Evolutionary conservation across 1,139 yeast genomes (phyloP).

Genomic region (Pichia sp.): DNA sequence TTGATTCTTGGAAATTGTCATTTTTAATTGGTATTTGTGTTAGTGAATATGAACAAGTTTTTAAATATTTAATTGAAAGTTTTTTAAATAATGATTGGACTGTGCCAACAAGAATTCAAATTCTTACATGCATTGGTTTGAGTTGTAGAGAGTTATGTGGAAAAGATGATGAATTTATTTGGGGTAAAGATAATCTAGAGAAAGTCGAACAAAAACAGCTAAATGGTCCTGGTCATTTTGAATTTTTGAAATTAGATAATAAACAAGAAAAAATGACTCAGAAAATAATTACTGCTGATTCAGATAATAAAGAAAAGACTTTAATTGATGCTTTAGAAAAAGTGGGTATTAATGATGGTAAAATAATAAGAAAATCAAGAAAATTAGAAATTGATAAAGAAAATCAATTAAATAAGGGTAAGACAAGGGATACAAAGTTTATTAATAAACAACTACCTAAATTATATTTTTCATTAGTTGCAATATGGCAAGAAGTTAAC

Average conservation of each 20-base stretch:
- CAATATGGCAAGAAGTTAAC: constrained; percentile 45
- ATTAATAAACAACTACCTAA: constrained; percentile 38
- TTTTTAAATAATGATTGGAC: constrained; percentile 60
- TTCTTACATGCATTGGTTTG: constrained; percentile 50
- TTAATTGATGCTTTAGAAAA: constrained; percentile 6
- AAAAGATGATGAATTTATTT: constrained; percentile 35
- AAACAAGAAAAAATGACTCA: not conserved
- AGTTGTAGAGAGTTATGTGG: constrained; percentile 60
- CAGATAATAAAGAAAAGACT: constrained; percentile 20
- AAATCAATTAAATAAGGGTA: constrained; percentile 13
- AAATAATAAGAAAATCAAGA: constrained; percentile 45
- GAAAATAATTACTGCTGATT: constrained; percentile 3
- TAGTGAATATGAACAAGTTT: constrained; percentile 37
- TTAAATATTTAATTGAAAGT: constrained; percentile 35
- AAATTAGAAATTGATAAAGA: constrained; percentile 32
- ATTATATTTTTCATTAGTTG: constrained; percentile 52
- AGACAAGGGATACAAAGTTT: constrained; percentile 30
- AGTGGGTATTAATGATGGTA: constrained; percentile 31
- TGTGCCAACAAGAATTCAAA: constrained; percentile 50
- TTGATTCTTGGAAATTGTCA: constrained; percentile 44
- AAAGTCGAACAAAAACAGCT: constrained; percentile 39
- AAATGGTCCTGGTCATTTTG: constrained; percentile 42
- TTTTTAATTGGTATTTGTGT: constrained; percentile 49
- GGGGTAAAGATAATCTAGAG: constrained; percentile 31
- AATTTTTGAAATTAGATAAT: constrained; percentile 27